A percentile compares a stretch with the other conserved stretches of the same genome.
phyloP scores from a whole-genome alignment of 163 green algal species.

The Botryococcus braunii region DNA sequence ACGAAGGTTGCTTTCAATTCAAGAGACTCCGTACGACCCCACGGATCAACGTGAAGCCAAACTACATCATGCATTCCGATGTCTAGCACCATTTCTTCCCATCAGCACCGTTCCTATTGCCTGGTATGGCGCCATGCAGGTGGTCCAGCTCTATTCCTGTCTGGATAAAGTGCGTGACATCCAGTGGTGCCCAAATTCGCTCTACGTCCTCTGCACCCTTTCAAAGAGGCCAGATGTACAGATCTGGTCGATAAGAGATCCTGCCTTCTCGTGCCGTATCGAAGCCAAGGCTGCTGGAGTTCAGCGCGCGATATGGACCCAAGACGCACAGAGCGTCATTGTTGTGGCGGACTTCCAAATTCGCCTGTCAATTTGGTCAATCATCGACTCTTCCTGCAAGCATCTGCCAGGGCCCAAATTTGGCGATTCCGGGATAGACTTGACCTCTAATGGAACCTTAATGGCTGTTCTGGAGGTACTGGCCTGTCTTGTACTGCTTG shows the following conservation, averaged over 20 bases:
- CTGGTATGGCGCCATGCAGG: no score
- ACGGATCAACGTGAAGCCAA: no score
- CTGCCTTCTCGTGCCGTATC: constrained; percentile 77
- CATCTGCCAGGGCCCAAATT: constrained; percentile 68
- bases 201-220: constrained; percentile 53
- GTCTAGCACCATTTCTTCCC: no score
- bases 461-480: constrained; percentile 69
- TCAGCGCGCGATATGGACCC: constrained; percentile 47
- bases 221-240: constrained; percentile 50
- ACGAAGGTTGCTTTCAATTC: no score
- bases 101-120: no score
- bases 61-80: no score
- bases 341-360: constrained; percentile 65
- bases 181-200: constrained; percentile 61
- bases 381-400: constrained; percentile 36
- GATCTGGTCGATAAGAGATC: constrained; percentile 49
- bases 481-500: not conserved
- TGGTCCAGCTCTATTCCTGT: constrained; percentile 72
- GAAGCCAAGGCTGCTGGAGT: constrained; percentile 71
- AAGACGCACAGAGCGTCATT: constrained; percentile 57
- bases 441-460: constrained; percentile 49
- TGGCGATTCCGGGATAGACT: constrained; percentile 36
- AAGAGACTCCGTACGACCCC: no score
- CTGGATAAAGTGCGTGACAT: constrained; percentile 68
- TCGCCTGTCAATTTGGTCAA: constrained; percentile 65